Conservation (phyloP, 352 stramenopile species). For the Phytophthora lateralis region DNA sequence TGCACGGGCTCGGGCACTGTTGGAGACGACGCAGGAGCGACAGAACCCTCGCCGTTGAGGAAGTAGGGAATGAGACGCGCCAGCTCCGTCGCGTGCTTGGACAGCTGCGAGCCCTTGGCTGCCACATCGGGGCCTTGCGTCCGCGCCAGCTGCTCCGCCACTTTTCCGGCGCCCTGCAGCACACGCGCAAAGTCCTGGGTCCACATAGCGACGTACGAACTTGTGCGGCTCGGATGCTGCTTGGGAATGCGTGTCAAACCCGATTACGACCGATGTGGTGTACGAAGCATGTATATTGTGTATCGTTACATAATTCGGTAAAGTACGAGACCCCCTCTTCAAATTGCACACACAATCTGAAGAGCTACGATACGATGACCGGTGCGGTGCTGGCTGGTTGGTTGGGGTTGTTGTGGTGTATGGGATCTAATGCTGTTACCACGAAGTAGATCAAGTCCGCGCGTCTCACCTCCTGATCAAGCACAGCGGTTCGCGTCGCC, state of each 20-base stretch:
- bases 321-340: conserved; percentile 16
- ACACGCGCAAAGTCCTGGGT: conserved; percentile 71
- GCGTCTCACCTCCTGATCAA: conserved; percentile 95
- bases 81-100: conserved; percentile 53
- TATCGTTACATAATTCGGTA: not conserved
- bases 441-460: conserved; percentile 65
- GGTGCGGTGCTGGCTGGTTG: conserved; percentile 19
- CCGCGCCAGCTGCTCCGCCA: conserved; percentile 57
- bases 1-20: conserved; percentile 2
- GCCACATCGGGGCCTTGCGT: conserved; percentile 40
- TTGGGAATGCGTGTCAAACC: conserved; percentile 18
- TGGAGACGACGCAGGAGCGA: not conserved
- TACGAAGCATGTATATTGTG: not conserved
- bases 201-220: conserved; percentile 50
- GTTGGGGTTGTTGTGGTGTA: not conserved
- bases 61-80: conserved; percentile 53
- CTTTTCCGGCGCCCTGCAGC: conserved; percentile 70
- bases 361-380: conserved; percentile 24
- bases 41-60: conserved; percentile 27
- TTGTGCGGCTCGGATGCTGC: conserved; percentile 19
- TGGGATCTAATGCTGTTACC: conserved; percentile 9
- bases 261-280: not conserved
- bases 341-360: conserved; percentile 10
- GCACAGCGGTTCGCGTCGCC: conserved; percentile 90
- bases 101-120: conserved; percentile 37